Evolutionary conservation across 2,329 filamentous ascomycete species (phyloP).

Genomic region (Diaporthe vexans): DNA sequence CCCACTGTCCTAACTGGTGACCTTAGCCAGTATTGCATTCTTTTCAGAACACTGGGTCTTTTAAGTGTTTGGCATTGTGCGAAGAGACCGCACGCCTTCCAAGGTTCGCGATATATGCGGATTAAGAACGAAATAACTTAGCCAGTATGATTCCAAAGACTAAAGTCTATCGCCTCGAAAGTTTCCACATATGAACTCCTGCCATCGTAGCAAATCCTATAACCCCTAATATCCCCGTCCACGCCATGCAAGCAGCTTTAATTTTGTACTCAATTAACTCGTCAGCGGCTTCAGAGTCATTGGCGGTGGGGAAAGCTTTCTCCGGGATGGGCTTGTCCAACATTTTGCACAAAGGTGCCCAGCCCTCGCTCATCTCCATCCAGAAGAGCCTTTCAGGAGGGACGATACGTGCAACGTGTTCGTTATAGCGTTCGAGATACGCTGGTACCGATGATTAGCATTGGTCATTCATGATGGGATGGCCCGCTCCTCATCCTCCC

Average conservation of each 20-base stretch:
- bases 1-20: too few relatives aligned
- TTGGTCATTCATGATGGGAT: background rate
- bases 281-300: background rate
- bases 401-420: background rate
- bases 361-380: conserved; percentile 17
- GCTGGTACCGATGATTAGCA: background rate
- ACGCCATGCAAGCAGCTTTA: background rate
- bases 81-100: too few relatives aligned
- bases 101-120: too few relatives aligned
- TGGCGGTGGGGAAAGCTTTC: conserved; percentile 19
- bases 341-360: conserved; percentile 32
- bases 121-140: too few relatives aligned
- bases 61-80: too few relatives aligned
- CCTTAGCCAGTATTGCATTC: too few relatives aligned
- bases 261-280: conserved; percentile 9
- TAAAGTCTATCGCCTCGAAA: background rate
- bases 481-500: background rate
- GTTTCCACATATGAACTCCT: background rate
- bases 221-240: background rate
- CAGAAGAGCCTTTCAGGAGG: conserved; percentile 23
- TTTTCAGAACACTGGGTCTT: too few relatives aligned
- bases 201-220: background rate
- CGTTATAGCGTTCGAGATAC: conserved; percentile 3
- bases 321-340: conserved; percentile 17
- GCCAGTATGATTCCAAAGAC: background rate